These are phyloP conservation scores for Aureobasidium sp. DNA, from an alignment of 2,329 filamentous ascomycete genomes.

Conservation along the genomic window DNA sequence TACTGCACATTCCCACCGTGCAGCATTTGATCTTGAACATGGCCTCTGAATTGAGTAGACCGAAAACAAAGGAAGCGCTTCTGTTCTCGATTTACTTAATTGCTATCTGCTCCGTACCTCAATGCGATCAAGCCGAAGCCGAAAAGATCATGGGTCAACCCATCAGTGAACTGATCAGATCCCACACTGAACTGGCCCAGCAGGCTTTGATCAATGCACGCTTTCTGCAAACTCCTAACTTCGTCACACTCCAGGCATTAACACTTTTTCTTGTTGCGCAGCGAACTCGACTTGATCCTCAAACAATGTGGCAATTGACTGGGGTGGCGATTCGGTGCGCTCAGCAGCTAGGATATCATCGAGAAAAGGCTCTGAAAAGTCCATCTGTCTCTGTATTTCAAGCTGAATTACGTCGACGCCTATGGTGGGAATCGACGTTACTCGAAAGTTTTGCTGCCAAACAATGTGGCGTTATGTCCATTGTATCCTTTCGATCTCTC, in stretches of 20 bases:
- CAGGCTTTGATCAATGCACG: constrained; percentile 60
- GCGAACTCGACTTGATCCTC: constrained; percentile 40
- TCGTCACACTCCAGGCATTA: constrained; percentile 61
- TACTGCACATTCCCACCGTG: constrained; percentile 57
- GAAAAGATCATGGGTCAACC: constrained; percentile 42
- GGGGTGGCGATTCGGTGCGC: constrained; percentile 54
- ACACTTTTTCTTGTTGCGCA: constrained; percentile 50
- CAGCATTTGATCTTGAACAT: constrained; percentile 45
- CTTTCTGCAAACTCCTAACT: constrained; percentile 59
- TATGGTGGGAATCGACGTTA: constrained; percentile 58
- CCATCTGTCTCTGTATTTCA: constrained; percentile 44
- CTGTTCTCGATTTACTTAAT: constrained; percentile 56
- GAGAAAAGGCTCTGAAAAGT: constrained; percentile 48
- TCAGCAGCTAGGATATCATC: constrained; percentile 55
- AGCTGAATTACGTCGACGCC: constrained; percentile 50
- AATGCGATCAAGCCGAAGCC: constrained; percentile 36
- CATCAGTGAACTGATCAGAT: constrained; percentile 24
- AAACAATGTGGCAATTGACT: constrained; percentile 57
- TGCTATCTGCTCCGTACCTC: constrained; percentile 44
- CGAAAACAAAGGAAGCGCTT: constrained; percentile 52
- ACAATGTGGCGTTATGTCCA: constrained; percentile 22
- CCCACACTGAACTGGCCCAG: constrained; percentile 7
- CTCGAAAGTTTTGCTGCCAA: constrained; percentile 41
- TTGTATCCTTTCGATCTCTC: constrained; percentile 17
- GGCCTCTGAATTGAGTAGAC: constrained; percentile 35